Evolutionary conservation across 805 yeast species (phyloP), one percentile per base, ranked within the genome.

Genomic region (Tanozyma kutaoensis): DNA sequence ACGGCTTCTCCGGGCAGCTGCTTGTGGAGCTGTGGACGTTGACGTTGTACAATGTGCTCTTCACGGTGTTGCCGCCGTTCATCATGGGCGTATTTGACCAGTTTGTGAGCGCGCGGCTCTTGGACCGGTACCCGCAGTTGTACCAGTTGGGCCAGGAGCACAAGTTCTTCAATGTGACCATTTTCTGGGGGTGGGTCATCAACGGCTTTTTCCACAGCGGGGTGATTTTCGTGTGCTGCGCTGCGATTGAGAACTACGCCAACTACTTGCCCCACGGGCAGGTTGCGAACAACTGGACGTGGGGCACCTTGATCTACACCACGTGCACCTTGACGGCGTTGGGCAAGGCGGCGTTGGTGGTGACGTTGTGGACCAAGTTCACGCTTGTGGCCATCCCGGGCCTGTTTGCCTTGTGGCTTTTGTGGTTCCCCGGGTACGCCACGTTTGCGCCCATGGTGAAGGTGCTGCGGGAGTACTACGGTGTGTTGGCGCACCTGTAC

Each of bases 21-120:
- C 76, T 91, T 41, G 79, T 80, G 48, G 99, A 91, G 51, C 86
- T 97, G 0, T 91, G 99, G 99, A 84, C 96, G 0, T 72, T 93
- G 48, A 91, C 98, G 0, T 80, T 81, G 38, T 93, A 91, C 60
- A 91, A 93, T 46, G 95, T 93, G 8, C 66, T 93, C 28, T 91
- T 88, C 53, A 82, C 97, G 0, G 96, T 81, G 18, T 58, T 84
- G 24, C 99, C 99, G 3, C 98, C 99, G 0, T 81, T 91, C 54
- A 93, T 88, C 3, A 62, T 91, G 41, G 99, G 99, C 30, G 82
- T 93, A 4, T 85, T 91, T 58, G 99, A 91, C 52, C 98, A 91
- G 52, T 91, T 82, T 56, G 85, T 91, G 26, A 77, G 82, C 36
- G 93, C 96, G 13, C 65, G 95, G 37, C 66, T 88, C 45, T 59